These are phyloP conservation scores for Phytophthora citrophthora DNA, from an alignment of 352 stramenopile species.

Conservation along the genomic window DNA sequence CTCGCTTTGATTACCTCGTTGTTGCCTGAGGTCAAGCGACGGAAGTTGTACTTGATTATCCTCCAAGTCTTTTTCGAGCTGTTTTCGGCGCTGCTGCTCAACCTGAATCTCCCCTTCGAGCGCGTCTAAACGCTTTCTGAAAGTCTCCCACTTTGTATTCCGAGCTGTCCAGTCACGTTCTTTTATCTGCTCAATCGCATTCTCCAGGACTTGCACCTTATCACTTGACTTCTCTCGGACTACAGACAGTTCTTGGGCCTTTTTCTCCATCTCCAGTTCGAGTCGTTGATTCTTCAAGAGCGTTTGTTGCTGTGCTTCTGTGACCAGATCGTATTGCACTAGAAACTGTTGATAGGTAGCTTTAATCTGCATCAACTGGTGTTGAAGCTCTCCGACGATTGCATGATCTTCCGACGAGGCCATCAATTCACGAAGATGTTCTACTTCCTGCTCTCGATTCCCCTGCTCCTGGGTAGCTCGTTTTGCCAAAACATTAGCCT, in stretches of 20 bases:
- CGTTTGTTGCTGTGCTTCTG: constrained; percentile 58
- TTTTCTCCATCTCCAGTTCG: constrained; percentile 61
- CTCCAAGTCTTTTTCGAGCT: constrained; percentile 71
- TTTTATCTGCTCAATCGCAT: constrained; percentile 54
- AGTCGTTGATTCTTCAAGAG: constrained; percentile 63
- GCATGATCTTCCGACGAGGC: constrained; percentile 88
- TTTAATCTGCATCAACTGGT: constrained; percentile 91
- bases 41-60: constrained; percentile 47
- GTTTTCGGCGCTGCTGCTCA: constrained; percentile 60
- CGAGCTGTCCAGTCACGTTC: constrained; percentile 64
- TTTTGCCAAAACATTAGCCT: constrained; percentile 63
- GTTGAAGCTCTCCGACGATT: constrained; percentile 90
- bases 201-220: constrained; percentile 52
- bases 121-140: constrained; percentile 71
- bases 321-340: constrained; percentile 63
- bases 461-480: constrained; percentile 46
- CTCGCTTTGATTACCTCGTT: constrained; percentile 38
- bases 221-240: constrained; percentile 44
- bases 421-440: constrained; percentile 76
- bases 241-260: constrained; percentile 40
- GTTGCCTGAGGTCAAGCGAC: constrained; percentile 25
- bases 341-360: constrained; percentile 84
- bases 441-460: constrained; percentile 62
- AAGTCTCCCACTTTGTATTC: constrained; percentile 73
- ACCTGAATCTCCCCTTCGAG: constrained; percentile 67